A percentile compares a stretch with the other conserved stretches of the same genome.
phyloP scores from a whole-genome alignment of 495 filamentous ascomycete species.

The Neurospora cerealis region DNA sequence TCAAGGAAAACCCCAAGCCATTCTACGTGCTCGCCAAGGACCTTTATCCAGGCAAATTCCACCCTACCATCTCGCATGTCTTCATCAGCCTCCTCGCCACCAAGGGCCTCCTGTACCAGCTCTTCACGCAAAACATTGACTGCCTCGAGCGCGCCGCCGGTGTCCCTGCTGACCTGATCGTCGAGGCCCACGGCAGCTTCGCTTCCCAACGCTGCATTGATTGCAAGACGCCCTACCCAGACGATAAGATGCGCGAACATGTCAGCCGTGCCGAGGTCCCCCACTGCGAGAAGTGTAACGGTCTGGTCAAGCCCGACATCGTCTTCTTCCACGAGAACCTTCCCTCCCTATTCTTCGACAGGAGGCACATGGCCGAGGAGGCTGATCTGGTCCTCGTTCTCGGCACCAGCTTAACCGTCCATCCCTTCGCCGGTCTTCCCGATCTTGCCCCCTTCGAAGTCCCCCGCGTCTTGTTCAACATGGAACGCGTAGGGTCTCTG shows the following conservation, averaged over 20 bases:
- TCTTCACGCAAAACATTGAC: slow-evolving; percentile 98
- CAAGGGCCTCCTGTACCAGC: slow-evolving; percentile 68
- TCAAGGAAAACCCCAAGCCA: slow-evolving; percentile 70
- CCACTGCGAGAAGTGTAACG: slow-evolving; percentile 58
- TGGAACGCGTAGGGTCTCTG: slow-evolving; percentile 72
- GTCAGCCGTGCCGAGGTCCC: slow-evolving; percentile 58
- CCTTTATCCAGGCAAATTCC: slow-evolving; percentile 83
- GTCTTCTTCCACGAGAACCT: slow-evolving; percentile 83
- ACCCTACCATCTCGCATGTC: slow-evolving; percentile 77
- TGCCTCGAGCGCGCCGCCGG: slow-evolving; percentile 84
- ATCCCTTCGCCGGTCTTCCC: slow-evolving; percentile 82
- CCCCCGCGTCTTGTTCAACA: slow-evolving; percentile 80
- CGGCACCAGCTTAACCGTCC: slow-evolving; percentile 82
- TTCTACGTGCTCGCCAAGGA: slow-evolving; percentile 90
- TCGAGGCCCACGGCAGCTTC: slow-evolving; percentile 95
- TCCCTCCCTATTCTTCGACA: slow-evolving; percentile 58
- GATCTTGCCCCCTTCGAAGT: slow-evolving; percentile 44
- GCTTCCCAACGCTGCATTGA: slow-evolving; percentile 84
- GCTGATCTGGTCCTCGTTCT: slow-evolving; percentile 84
- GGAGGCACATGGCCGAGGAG: slow-evolving; percentile 39
- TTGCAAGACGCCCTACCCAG: slow-evolving; percentile 62
- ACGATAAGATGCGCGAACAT: slow-evolving; percentile 57
- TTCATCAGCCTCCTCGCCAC: slow-evolving; percentile 66
- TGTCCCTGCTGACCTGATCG: slow-evolving; percentile 65
- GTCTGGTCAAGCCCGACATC: slow-evolving; percentile 92